phyloP scores from a whole-genome alignment of 2,329 filamentous ascomycete genomes.

The Sporothrix euskadiensis region DNA sequence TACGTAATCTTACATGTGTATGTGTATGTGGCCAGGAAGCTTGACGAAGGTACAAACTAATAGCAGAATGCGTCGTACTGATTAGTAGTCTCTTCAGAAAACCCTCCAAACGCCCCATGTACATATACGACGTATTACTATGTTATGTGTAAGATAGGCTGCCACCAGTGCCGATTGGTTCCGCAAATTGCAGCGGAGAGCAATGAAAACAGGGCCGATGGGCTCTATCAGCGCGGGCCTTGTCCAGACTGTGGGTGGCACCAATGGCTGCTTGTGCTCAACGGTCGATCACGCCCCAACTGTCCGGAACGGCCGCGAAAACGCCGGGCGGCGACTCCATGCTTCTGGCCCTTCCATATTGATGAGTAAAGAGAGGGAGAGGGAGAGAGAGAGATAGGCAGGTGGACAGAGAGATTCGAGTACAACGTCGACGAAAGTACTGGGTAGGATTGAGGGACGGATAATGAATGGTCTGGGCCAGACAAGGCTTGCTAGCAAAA shows the following conservation, averaged over 20 bases:
- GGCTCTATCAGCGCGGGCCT: not conserved
- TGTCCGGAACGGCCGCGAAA: constrained; percentile 22
- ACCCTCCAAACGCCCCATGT: not conserved
- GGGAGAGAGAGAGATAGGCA: not conserved
- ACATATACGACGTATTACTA: not conserved
- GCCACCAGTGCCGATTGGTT: not conserved
- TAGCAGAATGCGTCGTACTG: not conserved
- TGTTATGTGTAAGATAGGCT: not conserved
- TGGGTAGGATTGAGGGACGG: not conserved
- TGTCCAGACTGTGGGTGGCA: not conserved
- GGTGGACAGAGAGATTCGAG: too few species aligned
- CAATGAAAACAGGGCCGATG: not conserved
- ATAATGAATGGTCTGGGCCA: not conserved
- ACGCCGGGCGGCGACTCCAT: constrained; percentile 24
- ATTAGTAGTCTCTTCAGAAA: not conserved
- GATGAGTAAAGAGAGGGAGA: not conserved
- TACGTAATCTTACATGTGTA: too few species aligned
- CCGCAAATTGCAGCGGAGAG: not conserved
- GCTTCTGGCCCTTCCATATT: not conserved
- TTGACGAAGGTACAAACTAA: too few species aligned
- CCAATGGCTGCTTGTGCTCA: not conserved
- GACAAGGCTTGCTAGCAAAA: not conserved
- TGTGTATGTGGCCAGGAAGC: too few species aligned
- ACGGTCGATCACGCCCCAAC: not conserved
- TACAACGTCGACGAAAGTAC: too few species aligned